Evolutionary conservation across 371 early-diverging fungal genomes (phyloP).

Genomic region (Pancytospora epiphaga): DNA sequence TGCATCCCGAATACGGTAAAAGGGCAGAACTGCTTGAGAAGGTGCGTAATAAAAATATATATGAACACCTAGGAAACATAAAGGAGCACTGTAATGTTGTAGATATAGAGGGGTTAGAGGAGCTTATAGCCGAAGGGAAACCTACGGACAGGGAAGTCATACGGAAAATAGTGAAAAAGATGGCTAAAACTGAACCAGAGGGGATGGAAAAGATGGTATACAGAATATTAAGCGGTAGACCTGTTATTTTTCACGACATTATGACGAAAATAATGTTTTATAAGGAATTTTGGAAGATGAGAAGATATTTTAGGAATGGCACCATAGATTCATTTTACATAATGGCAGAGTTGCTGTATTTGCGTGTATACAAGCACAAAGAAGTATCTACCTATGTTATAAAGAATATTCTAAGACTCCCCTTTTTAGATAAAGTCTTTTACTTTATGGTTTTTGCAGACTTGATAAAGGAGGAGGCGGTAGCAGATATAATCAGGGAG

Average conservation of each 20-base stretch:
- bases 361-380: background rate
- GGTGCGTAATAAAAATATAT: background rate
- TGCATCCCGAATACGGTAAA: background rate
- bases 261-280: background rate
- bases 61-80: background rate
- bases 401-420: background rate
- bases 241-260: background rate
- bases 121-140: background rate
- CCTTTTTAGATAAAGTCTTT: background rate
- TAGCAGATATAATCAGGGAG: background rate
- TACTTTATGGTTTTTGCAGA: background rate
- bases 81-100: background rate
- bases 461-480: background rate
- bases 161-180: background rate
- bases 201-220: conserved; percentile 1
- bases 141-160: too few relatives aligned
- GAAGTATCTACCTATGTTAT: background rate
- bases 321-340: background rate
- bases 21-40: background rate
- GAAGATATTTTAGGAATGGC: background rate
- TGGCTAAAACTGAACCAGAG: background rate
- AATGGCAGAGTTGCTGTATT: background rate
- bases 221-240: background rate
- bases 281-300: background rate
- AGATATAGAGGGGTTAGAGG: background rate